These are phyloP conservation scores for Auriscalpium microsporum DNA, from an alignment of 768 basidiomycete genomes.

Conservation along the genomic window DNA sequence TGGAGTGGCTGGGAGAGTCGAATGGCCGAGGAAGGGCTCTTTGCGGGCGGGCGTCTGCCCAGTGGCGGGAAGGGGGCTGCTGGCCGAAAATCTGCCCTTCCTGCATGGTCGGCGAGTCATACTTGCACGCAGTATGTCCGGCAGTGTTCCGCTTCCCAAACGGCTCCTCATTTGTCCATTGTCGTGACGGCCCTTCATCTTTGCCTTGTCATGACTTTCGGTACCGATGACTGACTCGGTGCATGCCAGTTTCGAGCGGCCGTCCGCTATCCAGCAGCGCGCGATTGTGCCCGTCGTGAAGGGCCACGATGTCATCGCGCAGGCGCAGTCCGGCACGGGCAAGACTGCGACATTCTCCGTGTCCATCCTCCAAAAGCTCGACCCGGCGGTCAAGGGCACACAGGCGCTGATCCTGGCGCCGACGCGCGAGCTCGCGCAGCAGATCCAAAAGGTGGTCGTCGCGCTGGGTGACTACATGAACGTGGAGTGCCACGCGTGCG, in stretches of 20 bases:
- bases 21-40: not conserved
- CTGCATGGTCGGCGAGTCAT: too few species aligned
- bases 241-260: conserved; percentile 82
- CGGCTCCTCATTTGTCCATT: too few species aligned
- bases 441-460: conserved; percentile 95
- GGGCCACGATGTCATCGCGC: conserved; percentile 97
- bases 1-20: too few species aligned
- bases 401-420: conserved; percentile 99
- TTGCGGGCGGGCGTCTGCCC: not conserved
- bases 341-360: conserved; percentile 99
- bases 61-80: too few species aligned
- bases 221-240: not conserved
- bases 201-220: too few species aligned
- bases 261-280: conserved; percentile 97
- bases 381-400: conserved; percentile 78
- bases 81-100: too few species aligned
- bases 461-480: conserved; percentile 93
- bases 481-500: conserved; percentile 94
- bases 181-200: too few species aligned
- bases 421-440: conserved; percentile 94
- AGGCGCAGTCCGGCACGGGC: conserved; percentile 98
- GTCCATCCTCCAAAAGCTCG: conserved; percentile 93
- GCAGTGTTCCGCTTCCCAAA: too few species aligned
- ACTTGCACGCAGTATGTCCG: too few species aligned
- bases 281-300: conserved; percentile 98